Evolutionary conservation across 148 eudicot genomes (phyloP), one percentile per base, ranked within the genome.

Genomic region (Rhododendron kiyosumense): DNA sequence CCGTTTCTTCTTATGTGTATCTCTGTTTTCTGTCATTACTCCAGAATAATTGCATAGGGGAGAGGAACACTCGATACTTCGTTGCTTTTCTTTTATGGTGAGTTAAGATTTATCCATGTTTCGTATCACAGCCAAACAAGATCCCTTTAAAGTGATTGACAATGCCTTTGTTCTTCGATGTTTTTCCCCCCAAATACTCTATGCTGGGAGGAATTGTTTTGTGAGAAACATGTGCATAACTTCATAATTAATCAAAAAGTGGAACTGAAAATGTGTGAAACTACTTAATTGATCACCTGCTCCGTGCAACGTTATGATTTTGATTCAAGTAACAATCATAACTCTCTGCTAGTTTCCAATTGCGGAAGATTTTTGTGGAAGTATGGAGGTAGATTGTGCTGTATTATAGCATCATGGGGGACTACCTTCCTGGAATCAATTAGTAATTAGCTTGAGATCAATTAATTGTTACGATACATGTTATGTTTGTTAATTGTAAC

Each of bases 1-100:
- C 51, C 43, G 18, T 78, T 43, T 45, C 38, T 34, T 57, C 48
- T 83, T 75, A 81, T 22, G 30, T n/a, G 30, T n/a, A 34, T 83
- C 61, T 63, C 11, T 28, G 14, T 85, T 86, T 54, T 85, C 82
- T 88, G 48, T 82, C n/a, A 82, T 57, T 67, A 4, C 80, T 89
- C 92, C 96, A 97, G 99, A 97, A 97, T 92, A 97, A 97, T 89
- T 97, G 99, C 91, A 94, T 97, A 78, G 99, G 99, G 85, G 99
- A 97, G 92, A 95, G 89, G 88, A 97, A 97, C 90, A 94, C 96
- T 41, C 89, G 94, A 80, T 95, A 93, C 89, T 97, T 97, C 81
- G 85, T 97, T 93, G 95, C 95, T 86, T 97, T 97, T 87, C 94
- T 97, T 86, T 86, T 93, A 59, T 97, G 99, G 99, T 97, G 87